Base-by-base conservation (phyloP, 78 protist genomes). In the Tieghemostelium lacteum region DNA sequence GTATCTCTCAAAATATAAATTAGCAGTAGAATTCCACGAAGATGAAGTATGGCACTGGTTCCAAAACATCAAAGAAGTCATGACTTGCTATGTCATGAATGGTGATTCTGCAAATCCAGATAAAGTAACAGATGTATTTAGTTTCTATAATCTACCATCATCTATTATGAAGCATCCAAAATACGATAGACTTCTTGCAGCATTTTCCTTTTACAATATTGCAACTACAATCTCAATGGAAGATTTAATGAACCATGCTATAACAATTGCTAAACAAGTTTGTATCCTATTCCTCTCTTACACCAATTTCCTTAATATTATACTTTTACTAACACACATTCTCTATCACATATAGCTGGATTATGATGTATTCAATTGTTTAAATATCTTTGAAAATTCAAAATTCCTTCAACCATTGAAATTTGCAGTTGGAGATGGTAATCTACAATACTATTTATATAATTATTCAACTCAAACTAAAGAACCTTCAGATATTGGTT, bases 391-490 rank as follows among this genome's bases (percentile, higher is more conserved):
- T 76, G 98, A 97, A 45, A 97, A 97, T 87, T 37, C 8, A 19
- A 60, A 36, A 26, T 29, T 96, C 72, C 36, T 98, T 49, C 57
- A 67, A 16, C 92, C 94, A 6, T 95, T 97, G 78, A 95, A 97
- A 93, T 98, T 98, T 58, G 99, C 99, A 1, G 62, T 70, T 19
- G 99, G 99, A 54, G 99, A 98, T 70, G 99, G 99, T 37, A 54
- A 72, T 39, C 94, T 98, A 40, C 98, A 86, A 69, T 83, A 83
- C 22, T 83, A 83, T 69, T 31, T 83, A 19, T 83, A 83, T n/a
- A 83, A 83, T 58, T 83, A 83, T 42, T 33, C 75, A 28, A 83
- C 89, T 31, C 89, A 29, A 69, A 58, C 77, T 28, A 83, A 83
- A 42, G 28, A 83, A 33, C 26, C 89, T 0, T 52, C 89, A 12